These are phyloP conservation scores for Fusarium neocosmosporiellum DNA, from an alignment of 2,329 filamentous ascomycete genomes.

Conservation along the genomic window DNA sequence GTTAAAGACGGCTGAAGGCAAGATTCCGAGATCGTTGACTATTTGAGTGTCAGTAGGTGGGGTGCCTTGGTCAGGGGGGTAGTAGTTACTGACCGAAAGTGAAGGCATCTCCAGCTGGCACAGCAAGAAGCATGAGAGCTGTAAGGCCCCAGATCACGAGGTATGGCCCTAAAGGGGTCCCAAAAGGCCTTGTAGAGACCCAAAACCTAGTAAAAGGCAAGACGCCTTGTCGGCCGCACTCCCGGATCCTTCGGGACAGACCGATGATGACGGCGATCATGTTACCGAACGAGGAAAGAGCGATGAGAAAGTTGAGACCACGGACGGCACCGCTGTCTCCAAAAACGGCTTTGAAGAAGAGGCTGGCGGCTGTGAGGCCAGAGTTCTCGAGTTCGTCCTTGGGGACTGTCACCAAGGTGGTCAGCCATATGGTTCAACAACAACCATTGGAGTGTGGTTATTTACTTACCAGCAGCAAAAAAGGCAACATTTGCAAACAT, in stretches of 20 bases:
- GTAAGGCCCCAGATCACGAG: conserved; percentile 67
- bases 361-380: conserved; percentile 63
- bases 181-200: conserved; percentile 71
- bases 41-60: background rate
- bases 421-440: background rate
- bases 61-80: background rate
- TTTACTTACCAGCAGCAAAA: conserved; percentile 56
- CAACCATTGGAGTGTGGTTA: background rate
- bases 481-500: conserved; percentile 70
- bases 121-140: conserved; percentile 68
- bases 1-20: conserved; percentile 69
- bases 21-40: conserved; percentile 70
- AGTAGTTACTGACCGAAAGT: conserved; percentile 60
- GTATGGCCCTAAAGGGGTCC: conserved; percentile 71
- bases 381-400: conserved; percentile 63
- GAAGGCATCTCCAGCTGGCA: conserved; percentile 73
- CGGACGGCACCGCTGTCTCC: conserved; percentile 54
- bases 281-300: conserved; percentile 68
- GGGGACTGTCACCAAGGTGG: conserved; percentile 41
- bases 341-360: conserved; percentile 71
- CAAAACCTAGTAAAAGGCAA: conserved; percentile 68
- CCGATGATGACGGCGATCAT: conserved; percentile 66
- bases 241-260: conserved; percentile 66
- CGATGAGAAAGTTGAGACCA: conserved; percentile 67
- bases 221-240: conserved; percentile 71